Percentiles rank a stretch among this genome's conserved stretches.
These are phyloP conservation scores for Aspergillus sp. DNA, from an alignment of 2,329 filamentous ascomycete species.

Conservation along the genomic window DNA sequence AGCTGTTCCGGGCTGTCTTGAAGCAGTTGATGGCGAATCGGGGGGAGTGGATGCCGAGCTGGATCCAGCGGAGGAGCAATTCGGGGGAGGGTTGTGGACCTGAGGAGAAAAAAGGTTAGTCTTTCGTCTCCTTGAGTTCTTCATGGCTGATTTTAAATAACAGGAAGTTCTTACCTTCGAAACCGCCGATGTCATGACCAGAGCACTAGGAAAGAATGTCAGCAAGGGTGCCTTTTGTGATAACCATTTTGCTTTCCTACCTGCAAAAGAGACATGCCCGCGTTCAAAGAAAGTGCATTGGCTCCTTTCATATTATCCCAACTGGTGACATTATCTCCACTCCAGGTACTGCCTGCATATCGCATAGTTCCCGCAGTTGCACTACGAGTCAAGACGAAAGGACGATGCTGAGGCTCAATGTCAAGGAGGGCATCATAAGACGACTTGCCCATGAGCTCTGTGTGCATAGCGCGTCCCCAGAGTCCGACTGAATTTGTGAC, in stretches of 20 bases:
- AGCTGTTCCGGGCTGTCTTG: constrained; percentile 65
- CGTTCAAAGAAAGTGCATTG: constrained; percentile 64
- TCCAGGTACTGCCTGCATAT: constrained; percentile 69
- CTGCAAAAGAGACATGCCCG: constrained; percentile 64
- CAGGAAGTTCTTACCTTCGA: constrained; percentile 50
- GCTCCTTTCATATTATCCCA: constrained; percentile 70
- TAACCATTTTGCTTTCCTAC: constrained; percentile 21
- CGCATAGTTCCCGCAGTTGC: constrained; percentile 66
- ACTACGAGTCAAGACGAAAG: constrained; percentile 66
- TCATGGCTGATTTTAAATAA: too few species aligned
- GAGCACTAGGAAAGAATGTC: constrained; percentile 46
- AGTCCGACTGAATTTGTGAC: constrained; percentile 54
- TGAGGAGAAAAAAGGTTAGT: constrained; percentile 2
- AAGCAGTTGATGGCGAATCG: constrained; percentile 75
- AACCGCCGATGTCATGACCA: constrained; percentile 71
- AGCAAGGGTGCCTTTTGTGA: background rate
- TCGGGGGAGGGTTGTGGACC: constrained; percentile 64
- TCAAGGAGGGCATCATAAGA: constrained; percentile 64
- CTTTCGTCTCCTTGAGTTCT: background rate
- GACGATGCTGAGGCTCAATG: constrained; percentile 54
- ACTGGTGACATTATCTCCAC: constrained; percentile 69
- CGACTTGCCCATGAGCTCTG: constrained; percentile 66
- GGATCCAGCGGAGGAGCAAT: constrained; percentile 67
- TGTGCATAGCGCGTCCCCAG: constrained; percentile 66
- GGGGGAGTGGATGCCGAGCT: constrained; percentile 64